Evolutionary conservation across 75 land plant species (phyloP).

Genomic region (Pinus albicaulis): DNA sequence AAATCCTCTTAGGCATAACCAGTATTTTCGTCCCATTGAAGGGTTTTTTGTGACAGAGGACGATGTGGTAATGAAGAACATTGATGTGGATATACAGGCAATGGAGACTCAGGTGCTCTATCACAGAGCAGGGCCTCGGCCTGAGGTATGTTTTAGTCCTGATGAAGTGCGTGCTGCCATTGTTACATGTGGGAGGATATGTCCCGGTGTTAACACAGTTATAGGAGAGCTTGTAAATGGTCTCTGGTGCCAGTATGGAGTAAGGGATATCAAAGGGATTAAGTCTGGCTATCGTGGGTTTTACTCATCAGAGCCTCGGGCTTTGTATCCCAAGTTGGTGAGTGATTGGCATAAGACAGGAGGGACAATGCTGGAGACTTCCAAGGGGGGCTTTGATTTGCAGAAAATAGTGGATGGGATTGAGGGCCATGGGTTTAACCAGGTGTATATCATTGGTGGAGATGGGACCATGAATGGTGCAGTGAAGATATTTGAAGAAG

Average conservation of each 20-base stretch:
- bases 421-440: slow-evolving; percentile 45
- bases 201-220: slow-evolving; percentile 92
- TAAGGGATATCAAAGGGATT: slow-evolving; percentile 63
- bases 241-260: slow-evolving; percentile 75
- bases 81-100: slow-evolving; percentile 38
- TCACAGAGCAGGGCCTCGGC: slow-evolving; percentile 77
- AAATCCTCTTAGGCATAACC: slow-evolving; percentile 56
- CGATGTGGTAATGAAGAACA: slow-evolving; percentile 57
- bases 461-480: slow-evolving; percentile 87
- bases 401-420: slow-evolving; percentile 68
- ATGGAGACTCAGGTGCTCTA: slow-evolving; percentile 30
- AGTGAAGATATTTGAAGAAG: slow-evolving; percentile 64
- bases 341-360: slow-evolving; percentile 67
- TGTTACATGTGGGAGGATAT: slow-evolving; percentile 91
- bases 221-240: slow-evolving; percentile 83
- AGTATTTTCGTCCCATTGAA: slow-evolving; percentile 41
- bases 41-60: slow-evolving; percentile 53
- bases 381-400: slow-evolving; percentile 81
- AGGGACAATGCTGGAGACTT: slow-evolving; percentile 59
- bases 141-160: slow-evolving; percentile 42
- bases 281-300: slow-evolving; percentile 84
- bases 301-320: slow-evolving; percentile 47
- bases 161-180: slow-evolving; percentile 61
- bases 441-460: slow-evolving; percentile 79
- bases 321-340: slow-evolving; percentile 54